Conservation (phyloP, 148 eudicot species). For the Talinum fruticosum region DNA sequence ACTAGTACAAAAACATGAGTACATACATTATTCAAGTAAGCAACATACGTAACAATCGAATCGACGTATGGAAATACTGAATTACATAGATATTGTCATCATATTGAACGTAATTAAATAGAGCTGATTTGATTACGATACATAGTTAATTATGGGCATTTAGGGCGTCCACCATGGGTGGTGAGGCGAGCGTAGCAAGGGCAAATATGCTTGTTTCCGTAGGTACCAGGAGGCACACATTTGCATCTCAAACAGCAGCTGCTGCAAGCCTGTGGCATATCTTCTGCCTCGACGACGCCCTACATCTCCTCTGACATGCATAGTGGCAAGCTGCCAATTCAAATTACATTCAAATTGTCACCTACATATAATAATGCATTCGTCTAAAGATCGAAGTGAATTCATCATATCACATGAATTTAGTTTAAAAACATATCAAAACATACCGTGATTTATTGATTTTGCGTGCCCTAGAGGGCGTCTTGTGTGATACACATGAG, state of each 20-base stretch:
- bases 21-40: no score
- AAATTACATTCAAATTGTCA: no score
- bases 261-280: constrained; percentile 62
- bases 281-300: constrained; percentile 52
- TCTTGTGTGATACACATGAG: not conserved
- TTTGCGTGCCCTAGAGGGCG: not conserved
- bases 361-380: no score
- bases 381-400: no score
- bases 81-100: no score
- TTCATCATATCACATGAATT: no score
- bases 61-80: no score
- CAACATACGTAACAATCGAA: no score
- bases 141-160: constrained; percentile 50
- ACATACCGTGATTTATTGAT: constrained; percentile 10
- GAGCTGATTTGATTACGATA: not conserved
- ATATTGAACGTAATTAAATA: not conserved
- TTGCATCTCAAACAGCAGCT: constrained; percentile 57
- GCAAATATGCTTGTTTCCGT: constrained; percentile 49
- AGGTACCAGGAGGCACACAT: constrained; percentile 75
- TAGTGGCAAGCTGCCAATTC: constrained; percentile 44
- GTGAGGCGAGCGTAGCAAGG: constrained; percentile 67
- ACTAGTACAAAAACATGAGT: no score
- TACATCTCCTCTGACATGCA: constrained; percentile 61
- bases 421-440: no score
- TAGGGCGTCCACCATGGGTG: constrained; percentile 60